phyloP scores from a whole-genome alignment of 2,329 filamentous ascomycete species.

The Hypoxylon sp. region DNA sequence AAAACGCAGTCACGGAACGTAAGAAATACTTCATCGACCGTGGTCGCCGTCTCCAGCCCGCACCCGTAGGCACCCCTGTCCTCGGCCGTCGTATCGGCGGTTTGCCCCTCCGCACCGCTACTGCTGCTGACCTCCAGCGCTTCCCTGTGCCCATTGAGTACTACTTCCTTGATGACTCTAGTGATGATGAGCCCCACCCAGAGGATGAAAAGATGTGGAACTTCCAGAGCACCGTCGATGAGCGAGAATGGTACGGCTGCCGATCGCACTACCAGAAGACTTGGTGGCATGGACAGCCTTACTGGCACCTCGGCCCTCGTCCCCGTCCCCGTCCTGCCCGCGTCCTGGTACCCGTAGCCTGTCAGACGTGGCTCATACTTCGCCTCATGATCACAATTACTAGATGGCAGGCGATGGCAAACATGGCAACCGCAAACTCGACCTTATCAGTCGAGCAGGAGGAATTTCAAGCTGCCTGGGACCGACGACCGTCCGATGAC shows the following conservation, averaged over 20 bases:
- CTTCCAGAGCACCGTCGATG: background rate
- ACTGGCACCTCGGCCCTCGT: background rate
- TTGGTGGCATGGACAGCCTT: background rate
- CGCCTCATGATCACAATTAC: background rate
- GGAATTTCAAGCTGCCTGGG: too few species aligned
- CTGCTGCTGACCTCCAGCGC: background rate
- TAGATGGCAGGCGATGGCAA: background rate
- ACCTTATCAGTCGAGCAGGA: too few species aligned
- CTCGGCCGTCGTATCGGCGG: slow-evolving; percentile 16
- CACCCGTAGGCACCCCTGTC: background rate
- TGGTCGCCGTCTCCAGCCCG: background rate
- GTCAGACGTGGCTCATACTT: background rate
- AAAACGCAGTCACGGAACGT: background rate
- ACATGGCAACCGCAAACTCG: too few species aligned
- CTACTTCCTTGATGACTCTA: background rate
- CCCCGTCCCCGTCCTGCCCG: background rate
- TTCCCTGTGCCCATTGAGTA: background rate
- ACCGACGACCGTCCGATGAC: background rate
- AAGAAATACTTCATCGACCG: background rate
- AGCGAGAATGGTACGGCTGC: background rate
- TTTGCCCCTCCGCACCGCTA: background rate
- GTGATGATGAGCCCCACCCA: background rate
- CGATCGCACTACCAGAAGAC: background rate
- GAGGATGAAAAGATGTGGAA: slow-evolving; percentile 1
- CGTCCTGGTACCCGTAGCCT: background rate